Base-by-base conservation (phyloP, 768 basidiomycete species). In the Suillus fuscotomentosus region DNA sequence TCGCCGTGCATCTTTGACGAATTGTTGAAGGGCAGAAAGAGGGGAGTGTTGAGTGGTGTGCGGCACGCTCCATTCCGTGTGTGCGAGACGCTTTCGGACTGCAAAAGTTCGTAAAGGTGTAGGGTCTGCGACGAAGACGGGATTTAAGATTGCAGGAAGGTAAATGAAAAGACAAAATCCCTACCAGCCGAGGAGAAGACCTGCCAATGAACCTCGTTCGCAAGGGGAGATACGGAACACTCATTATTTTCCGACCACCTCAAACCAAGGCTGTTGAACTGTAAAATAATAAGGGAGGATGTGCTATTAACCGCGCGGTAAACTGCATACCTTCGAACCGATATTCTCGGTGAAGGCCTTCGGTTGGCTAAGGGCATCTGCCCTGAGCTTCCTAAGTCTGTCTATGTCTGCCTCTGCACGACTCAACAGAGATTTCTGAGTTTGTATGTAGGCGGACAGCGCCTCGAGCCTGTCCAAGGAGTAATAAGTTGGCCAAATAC, bases 331-430 rank as follows among this genome's bases (percentile, higher is more conserved):
- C 75, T 81, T 71, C 42, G 75, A 68, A 24, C 71, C 67, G 36
- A 80, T 43, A 69, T 75, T 66, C 22, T 73, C 69, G 31, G 75
- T 54, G 39, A 82, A 77, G 22, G 68, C 61, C 51, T 76, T 73
- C 38, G 83, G 77, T 36, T 77, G 72, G 6, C 67, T 68, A 22
- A 78, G 65, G 2, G 80, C 77, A 48, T 82, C 73, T 17, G 68
- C 74, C 65, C 78, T 82, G 39, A 88, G 77, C 47, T 71, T 71
- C 55, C 79, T 79, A 24, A 93, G 80, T 24, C 80, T 77, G 60
- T 82, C 82, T 71, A 92, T 84, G 76, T 92, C 90, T 68, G 81
- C 75, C 66, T 85, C 83, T 36, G 88, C 88, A 39, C 83, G 83
- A 57, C 81, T 80, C 47, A 92, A 83, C 41, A 90, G 68, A 22